Evolutionary conservation across 441 rosid genomes (phyloP).

Genomic region (Daphne laureola): DNA sequence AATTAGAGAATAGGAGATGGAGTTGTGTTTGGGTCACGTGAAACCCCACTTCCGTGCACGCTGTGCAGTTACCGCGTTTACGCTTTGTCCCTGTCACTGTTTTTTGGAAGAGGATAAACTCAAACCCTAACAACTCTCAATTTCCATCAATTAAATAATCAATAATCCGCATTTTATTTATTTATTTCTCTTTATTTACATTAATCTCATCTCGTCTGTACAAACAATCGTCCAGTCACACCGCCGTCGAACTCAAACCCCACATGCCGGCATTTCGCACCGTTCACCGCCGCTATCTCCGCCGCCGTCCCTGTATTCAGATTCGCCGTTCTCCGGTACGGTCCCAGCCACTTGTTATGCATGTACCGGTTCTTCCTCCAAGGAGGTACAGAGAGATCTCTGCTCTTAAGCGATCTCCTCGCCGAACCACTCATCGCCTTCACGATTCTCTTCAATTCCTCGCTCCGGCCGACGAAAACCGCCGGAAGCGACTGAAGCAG

Average conservation of each 20-base stretch:
- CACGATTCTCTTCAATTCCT: conserved; percentile 48
- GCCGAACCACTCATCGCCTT: conserved; percentile 40
- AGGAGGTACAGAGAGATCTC: conserved; percentile 61
- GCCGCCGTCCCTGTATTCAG: conserved; percentile 10
- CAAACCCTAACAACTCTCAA: too few species aligned
- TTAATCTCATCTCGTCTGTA: conserved; percentile 32
- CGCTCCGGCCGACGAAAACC: conserved; percentile 46
- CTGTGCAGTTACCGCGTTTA: too few species aligned
- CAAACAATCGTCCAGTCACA: conserved; percentile 27
- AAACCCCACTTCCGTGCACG: too few species aligned
- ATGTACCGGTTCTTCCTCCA: conserved; percentile 78
- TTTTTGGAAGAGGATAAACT: background rate
- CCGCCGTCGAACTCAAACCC: conserved; percentile 60
- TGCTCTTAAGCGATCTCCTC: conserved; percentile 46
- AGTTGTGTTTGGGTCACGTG: too few species aligned
- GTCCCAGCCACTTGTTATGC: conserved; percentile 71
- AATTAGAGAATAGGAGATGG: too few species aligned
- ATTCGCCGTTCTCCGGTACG: conserved; percentile 44
- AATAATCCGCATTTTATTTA: background rate
- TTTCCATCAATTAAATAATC: too few species aligned
- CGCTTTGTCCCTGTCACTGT: too few species aligned
- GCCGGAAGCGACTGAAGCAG: conserved; percentile 37
- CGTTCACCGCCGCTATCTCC: conserved; percentile 12
- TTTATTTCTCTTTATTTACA: background rate
- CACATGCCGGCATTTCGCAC: conserved; percentile 39